Evolutionary conservation across 1,284 basidiomycete species (phyloP).

Genomic region (Tranzscheliella williamsii): DNA sequence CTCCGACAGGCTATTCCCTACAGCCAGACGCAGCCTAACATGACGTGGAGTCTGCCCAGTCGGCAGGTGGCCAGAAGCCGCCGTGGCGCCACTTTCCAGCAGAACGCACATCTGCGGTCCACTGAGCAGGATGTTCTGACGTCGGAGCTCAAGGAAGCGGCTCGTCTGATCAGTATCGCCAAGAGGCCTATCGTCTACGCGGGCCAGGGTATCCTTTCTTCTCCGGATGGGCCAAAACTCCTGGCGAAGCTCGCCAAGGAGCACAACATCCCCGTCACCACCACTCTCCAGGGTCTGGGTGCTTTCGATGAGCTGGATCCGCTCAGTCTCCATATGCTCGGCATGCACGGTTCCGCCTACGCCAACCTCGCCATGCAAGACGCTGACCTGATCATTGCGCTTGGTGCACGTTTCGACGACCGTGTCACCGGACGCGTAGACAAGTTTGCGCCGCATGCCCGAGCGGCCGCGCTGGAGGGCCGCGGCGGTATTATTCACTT

Average conservation of each 20-base stretch:
- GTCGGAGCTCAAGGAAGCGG: conserved; percentile 79
- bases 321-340: conserved; percentile 92
- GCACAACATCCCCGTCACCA: conserved; percentile 94
- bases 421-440: conserved; percentile 92
- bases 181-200: conserved; percentile 92
- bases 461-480: conserved; percentile 80
- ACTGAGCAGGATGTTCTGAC: conserved; percentile 25
- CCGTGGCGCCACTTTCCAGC: conserved; percentile 28
- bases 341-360: conserved; percentile 97
- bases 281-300: conserved; percentile 92
- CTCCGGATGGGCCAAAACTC: conserved; percentile 79
- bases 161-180: conserved; percentile 85
- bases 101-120: conserved; percentile 16
- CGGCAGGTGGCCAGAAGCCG: conserved; percentile 52
- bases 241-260: conserved; percentile 78
- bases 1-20: conserved; percentile 82
- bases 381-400: conserved; percentile 95
- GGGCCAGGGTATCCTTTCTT: conserved; percentile 85
- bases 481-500: conserved; percentile 98
- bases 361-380: conserved; percentile 97
- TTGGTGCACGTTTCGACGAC: conserved; percentile 95
- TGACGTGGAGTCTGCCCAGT: conserved; percentile 57
- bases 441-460: conserved; percentile 86
- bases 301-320: conserved; percentile 86
- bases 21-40: conserved; percentile 84